Percentiles rank a stretch among this genome's conserved stretches.
Conservation (phyloP, 306 rosid genomes). For the Pyrus communis region DNA sequence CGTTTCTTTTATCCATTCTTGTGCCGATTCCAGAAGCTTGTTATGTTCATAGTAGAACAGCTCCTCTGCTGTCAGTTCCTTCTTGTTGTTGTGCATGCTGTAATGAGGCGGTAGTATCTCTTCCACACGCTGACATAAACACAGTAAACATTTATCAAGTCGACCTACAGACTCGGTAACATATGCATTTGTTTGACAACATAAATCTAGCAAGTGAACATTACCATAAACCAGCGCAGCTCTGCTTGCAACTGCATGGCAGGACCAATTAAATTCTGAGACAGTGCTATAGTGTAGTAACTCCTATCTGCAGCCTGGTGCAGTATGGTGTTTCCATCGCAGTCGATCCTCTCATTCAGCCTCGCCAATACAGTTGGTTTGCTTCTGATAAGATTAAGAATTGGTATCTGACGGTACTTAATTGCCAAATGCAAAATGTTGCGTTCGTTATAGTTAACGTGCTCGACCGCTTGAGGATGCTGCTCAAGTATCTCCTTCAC, state of each 20-base stretch:
- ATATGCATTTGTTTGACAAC: neutral
- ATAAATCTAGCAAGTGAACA: neutral
- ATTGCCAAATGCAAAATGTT: constrained; percentile 5
- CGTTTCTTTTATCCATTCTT: constrained; percentile 21
- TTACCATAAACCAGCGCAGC: neutral
- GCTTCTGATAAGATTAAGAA: neutral
- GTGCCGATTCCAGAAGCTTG: neutral
- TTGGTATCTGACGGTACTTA: neutral
- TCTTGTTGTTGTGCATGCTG: constrained; percentile 2
- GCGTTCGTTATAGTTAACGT: neutral
- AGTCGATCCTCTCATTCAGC: neutral
- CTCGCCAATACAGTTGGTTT: neutral
- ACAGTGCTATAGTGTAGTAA: neutral
- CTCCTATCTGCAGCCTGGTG: neutral
- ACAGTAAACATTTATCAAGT: neutral
- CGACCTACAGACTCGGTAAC: neutral
- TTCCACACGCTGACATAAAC: constrained; percentile 18
- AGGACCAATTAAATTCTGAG: neutral
- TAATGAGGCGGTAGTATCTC: neutral
- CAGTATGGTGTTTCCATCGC: neutral
- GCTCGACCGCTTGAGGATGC: neutral
- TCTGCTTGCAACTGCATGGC: neutral
- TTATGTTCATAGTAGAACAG: neutral
- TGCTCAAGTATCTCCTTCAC: neutral
- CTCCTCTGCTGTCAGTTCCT: neutral